Evolutionary conservation across 352 stramenopile genomes (phyloP), one percentile per base, ranked within the genome.

Genomic region (Phytopythium kandeliae): DNA sequence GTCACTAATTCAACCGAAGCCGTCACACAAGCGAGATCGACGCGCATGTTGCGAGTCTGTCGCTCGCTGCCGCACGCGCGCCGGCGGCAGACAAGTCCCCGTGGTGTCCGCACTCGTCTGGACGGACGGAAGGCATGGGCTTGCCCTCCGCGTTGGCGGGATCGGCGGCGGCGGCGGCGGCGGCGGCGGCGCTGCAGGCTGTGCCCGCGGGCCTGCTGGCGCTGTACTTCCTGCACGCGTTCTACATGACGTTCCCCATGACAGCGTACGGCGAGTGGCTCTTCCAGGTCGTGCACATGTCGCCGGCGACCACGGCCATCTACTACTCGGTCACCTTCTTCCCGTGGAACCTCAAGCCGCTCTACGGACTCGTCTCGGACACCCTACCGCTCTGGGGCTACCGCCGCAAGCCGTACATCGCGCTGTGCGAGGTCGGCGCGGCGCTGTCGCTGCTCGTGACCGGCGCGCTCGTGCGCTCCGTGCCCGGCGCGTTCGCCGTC

Each of bases 301-400:
- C 77, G 30, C 81, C 81, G 28, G 77, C 81, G 30, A 90, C 75
- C 15, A 90, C 81, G 2, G 69, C 71, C 31, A 67, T 92, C 66
- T 92, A 90, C 66, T 89, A 89, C 67, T 85, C 81, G 24, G 63
- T 88, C 59, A 63, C 74, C 25, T 92, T 92, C 67, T 85, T 92
- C 58, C 81, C 81, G 10, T 92, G 81, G 81, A 89, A 92, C 66
- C 63, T 90, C 65, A 92, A 92, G 66, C 81, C 78, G 34, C 69
- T 92, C 50, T 92, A 92, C 55, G 81, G 78, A 0, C 64, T 89
- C 26, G 60, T 92, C 37, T 89, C 78, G 26, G 81, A 92, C 70
- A 77, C 74, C 47, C 68, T 86, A 24, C 78, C 81, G 28, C 68
- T 92, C 58, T 74, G 66, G 6, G 77, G 81, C 22, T 89, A 88